Evolutionary conservation across 176 grass and related monocot genomes (phyloP).

Genomic region (Bolboschoenus planiculmis): DNA sequence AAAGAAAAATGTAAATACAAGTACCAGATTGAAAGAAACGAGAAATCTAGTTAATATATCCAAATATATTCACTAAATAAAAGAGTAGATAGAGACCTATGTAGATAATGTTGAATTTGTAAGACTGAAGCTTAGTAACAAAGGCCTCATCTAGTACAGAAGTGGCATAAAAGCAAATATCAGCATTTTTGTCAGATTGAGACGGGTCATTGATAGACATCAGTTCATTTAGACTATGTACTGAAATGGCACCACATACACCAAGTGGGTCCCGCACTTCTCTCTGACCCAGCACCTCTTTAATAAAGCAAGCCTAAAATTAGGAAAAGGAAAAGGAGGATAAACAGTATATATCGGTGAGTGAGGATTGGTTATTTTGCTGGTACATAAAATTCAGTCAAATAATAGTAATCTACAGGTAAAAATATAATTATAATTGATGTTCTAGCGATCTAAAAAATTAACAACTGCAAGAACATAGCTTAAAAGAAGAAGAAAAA

Average conservation of each 20-base stretch:
- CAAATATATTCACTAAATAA: neutral
- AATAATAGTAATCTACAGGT: neutral
- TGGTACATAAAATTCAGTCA: neutral
- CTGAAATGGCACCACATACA: neutral
- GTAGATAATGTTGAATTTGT: conserved; percentile 44
- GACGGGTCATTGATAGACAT: neutral
- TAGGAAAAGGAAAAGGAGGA: neutral
- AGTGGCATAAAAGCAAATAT: conserved; percentile 54
- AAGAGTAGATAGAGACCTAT: conserved; percentile 38
- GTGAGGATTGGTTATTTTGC: neutral
- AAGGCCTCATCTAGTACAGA: conserved; percentile 41
- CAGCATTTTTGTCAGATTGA: neutral
- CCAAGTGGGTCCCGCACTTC: conserved; percentile 4
- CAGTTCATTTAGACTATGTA: conserved; percentile 8
- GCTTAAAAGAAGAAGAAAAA: neutral
- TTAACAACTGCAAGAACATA: neutral
- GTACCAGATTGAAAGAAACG: conserved; percentile 1
- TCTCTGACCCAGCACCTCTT: neutral
- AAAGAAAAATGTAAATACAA: conserved; percentile 6
- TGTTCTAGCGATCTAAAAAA: neutral
- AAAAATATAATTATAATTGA: neutral
- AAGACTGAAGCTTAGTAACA: conserved; percentile 41
- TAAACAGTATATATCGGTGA: neutral
- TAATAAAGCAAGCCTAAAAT: conserved; percentile 16
- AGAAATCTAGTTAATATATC: neutral